phyloP scores from a whole-genome alignment of 2,329 filamentous ascomycete genomes.

The Alternaria incomplexa region DNA sequence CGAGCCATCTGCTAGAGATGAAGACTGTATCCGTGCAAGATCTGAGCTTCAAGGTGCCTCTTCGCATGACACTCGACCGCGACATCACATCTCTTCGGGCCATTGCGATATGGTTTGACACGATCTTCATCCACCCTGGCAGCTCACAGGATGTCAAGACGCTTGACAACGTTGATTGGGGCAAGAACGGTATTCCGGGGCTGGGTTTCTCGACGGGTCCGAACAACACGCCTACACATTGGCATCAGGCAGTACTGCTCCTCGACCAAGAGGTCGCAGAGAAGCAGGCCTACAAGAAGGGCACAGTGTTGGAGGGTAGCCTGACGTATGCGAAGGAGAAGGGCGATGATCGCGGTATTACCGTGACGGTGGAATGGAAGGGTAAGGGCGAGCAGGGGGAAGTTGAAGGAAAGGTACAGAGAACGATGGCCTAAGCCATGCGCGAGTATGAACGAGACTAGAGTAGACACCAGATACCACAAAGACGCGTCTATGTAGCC shows the following conservation, averaged over 20 bases:
- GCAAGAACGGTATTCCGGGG: conserved; percentile 59
- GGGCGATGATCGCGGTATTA: conserved; percentile 48
- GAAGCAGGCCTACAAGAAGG: conserved; percentile 52
- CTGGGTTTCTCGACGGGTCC: conserved; percentile 92
- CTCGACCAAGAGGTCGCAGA: conserved; percentile 64
- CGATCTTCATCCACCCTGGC: conserved; percentile 75
- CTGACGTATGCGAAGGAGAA: conserved; percentile 72
- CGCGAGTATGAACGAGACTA: not conserved
- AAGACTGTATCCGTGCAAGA: conserved; percentile 75
- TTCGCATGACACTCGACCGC: conserved; percentile 65
- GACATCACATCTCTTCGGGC: conserved; percentile 78
- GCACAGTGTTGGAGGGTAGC: conserved; percentile 71
- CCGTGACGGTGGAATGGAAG: conserved; percentile 50
- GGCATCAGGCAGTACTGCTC: conserved; percentile 82
- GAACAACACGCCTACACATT: conserved; percentile 78
- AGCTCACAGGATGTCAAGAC: conserved; percentile 31
- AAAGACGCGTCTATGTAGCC: not conserved
- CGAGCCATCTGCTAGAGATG: conserved; percentile 78
- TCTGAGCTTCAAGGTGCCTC: conserved; percentile 74
- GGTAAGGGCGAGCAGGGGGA: conserved; percentile 34
- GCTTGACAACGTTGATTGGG: conserved; percentile 68
- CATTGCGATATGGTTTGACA: conserved; percentile 93
- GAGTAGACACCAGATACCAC: not conserved
- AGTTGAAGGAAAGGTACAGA: conserved; percentile 40
- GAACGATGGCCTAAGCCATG: conserved; percentile 33